A percentile compares a stretch with the other conserved stretches of the same genome.
These are phyloP conservation scores for Polysphondylium violaceum DNA, from an alignment of 78 protist genomes.

Conservation along the genomic window DNA sequence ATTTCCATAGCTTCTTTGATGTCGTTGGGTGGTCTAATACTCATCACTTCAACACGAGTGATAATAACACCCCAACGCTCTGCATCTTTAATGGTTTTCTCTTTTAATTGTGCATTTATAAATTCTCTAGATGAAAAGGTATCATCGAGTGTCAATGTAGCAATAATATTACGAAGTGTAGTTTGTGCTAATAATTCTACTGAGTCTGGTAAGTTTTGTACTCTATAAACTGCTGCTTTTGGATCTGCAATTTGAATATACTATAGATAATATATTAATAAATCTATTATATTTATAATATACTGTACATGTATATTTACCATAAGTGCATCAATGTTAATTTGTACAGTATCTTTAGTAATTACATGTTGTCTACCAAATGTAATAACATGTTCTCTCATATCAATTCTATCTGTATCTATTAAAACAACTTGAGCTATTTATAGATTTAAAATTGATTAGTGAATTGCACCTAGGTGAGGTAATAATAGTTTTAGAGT, in stretches of 20 bases:
- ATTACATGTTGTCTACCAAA: constrained; percentile 33
- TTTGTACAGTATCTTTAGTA: constrained; percentile 25
- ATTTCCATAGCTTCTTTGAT: constrained; percentile 21
- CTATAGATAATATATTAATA: too few species aligned
- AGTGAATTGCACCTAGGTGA: too few species aligned
- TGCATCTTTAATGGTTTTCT: not conserved
- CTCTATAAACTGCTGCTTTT: constrained; percentile 15
- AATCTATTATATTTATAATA: too few species aligned
- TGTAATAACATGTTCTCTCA: constrained; percentile 19
- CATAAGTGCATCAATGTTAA: constrained; percentile 23
- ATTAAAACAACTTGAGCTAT: not conserved
- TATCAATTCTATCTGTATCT: constrained; percentile 21
- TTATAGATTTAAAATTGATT: too few species aligned
- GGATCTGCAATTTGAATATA: constrained; percentile 22
- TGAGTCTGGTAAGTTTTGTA: constrained; percentile 24
- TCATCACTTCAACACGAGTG: constrained; percentile 13
- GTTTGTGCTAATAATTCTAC: constrained; percentile 37
- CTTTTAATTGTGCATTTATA: constrained; percentile 10
- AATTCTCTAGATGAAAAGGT: constrained; percentile 13
- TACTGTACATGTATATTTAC: too few species aligned
- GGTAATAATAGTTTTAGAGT: too few species aligned
- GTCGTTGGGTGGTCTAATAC: constrained; percentile 16
- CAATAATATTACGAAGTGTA: constrained; percentile 18
- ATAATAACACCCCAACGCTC: constrained; percentile 28
- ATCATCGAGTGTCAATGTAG: constrained; percentile 20